Base-by-base conservation (phyloP, 495 filamentous ascomycete species). In the Podospora comata region DNA sequence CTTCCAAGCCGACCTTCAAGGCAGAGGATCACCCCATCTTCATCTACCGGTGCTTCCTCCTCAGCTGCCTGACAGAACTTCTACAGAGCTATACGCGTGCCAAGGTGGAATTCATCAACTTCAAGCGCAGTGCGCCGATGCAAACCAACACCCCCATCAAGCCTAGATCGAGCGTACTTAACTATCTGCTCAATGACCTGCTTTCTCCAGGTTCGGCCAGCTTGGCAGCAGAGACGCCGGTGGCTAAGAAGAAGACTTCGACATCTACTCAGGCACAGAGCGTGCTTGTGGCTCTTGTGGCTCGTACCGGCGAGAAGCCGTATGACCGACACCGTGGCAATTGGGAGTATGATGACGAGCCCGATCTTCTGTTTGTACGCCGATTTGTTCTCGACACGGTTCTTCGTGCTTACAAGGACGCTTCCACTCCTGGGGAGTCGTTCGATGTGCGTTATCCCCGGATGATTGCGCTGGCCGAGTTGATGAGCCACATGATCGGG, bases 91-190 rank as follows among this genome's bases (percentile, higher is more conserved):
- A 97, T 80, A 97, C 92, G 68, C 90, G 93, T 30, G 90, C 92
- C 54, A 99, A 99, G 82, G 85, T 98, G 23, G 96, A 99, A 73
- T 99, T 99, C 76, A 97, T 99, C 78, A 97, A 97, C 75, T 98
- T 97, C 82, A 97, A 94, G 63, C 89, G 95, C 68, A 89, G 91
- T 20, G 91, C 92, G 67, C 91, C 93, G 4, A 85, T 92, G 68
- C 85, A 83, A 66, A 87, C 90, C 30, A 90, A 87, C 59, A 97
- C 93, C 5, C 95, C 95, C 53, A 92, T 93, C 11, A 99, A 98
- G 78, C 95, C 95, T 55, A 89, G 95, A 57, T 94, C 94, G 16
- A 92, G 90, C 63, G 90, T 97, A 54, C 83, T 98, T 65, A 97
- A 97, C 75, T 99, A 98, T 73, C 86, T 99, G 4, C 82, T 99